Percentiles rank a stretch among this genome's conserved stretches.
Evolutionary conservation across 768 basidiomycete genomes (phyloP).

Genomic region (Boletus huronensis): DNA sequence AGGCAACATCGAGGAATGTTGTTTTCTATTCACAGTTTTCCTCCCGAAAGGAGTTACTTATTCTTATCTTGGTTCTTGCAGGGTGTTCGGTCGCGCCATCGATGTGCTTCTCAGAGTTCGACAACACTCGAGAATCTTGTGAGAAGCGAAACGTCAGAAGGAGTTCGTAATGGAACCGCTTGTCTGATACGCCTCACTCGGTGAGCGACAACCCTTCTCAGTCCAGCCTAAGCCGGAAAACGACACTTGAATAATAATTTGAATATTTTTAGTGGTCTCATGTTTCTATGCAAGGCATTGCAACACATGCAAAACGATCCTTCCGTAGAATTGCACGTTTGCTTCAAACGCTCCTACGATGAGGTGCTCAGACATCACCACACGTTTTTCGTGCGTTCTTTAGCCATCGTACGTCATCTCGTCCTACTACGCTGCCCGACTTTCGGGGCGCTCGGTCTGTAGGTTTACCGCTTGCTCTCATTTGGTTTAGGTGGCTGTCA

Average conservation of each 20-base stretch:
- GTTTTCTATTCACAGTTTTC: constrained; percentile 13
- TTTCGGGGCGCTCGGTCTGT: background rate
- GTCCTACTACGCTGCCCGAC: background rate
- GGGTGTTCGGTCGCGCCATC: constrained; percentile 63
- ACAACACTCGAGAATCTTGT: constrained; percentile 62
- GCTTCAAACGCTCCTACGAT: constrained; percentile 72
- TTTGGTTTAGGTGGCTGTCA: constrained; percentile 49
- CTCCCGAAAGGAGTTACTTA: constrained; percentile 10
- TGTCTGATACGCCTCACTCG: constrained; percentile 65
- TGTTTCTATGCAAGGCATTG: constrained; percentile 65
- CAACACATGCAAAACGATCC: constrained; percentile 59
- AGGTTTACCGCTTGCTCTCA: background rate
- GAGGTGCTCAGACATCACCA: constrained; percentile 64
- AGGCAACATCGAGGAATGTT: constrained; percentile 59
- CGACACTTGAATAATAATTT: constrained; percentile 3
- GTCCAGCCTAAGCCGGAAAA: background rate
- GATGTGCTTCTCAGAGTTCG: constrained; percentile 41
- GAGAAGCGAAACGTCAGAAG: constrained; percentile 42
- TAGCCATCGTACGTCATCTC: constrained; percentile 29
- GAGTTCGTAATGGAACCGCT: constrained; percentile 48
- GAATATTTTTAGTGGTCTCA: constrained; percentile 50
- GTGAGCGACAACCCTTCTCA: constrained; percentile 37
- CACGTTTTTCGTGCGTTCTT: constrained; percentile 59
- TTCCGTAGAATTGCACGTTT: constrained; percentile 53
- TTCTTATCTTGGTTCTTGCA: constrained; percentile 28